A percentile compares a stretch with the other conserved stretches of the same genome.
phyloP scores from a whole-genome alignment of 305 asterid species.

The Coffea humblotiana region DNA sequence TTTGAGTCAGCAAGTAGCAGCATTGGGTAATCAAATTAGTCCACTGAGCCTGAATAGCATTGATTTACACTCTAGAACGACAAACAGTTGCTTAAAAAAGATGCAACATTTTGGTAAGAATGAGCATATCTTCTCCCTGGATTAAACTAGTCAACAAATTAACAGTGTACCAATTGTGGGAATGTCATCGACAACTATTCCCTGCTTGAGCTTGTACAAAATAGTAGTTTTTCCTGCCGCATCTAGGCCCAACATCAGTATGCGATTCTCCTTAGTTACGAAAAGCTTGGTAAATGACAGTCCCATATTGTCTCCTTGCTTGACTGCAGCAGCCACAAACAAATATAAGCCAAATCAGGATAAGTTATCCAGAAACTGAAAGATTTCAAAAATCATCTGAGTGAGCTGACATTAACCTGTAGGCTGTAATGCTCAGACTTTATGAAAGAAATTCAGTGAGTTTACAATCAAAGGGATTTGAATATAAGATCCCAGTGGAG shows the following conservation, averaged over 20 bases:
- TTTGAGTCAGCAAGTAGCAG: background rate
- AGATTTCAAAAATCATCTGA: background rate
- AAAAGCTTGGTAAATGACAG: slow-evolving; percentile 80
- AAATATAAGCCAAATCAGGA: background rate
- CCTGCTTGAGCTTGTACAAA: slow-evolving; percentile 83
- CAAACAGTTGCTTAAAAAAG: background rate
- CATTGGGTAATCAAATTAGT: too few species aligned
- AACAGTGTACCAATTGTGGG: slow-evolving; percentile 62
- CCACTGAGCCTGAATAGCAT: background rate
- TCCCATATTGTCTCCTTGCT: slow-evolving; percentile 51
- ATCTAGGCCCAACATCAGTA: slow-evolving; percentile 91
- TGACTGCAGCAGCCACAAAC: slow-evolving; percentile 21
- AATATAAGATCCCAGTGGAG: background rate
- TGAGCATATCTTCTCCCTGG: background rate
- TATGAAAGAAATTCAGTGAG: too few species aligned
- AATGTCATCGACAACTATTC: slow-evolving; percentile 77
- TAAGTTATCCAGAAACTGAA: background rate
- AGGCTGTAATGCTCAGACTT: background rate
- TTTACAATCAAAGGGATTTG: background rate
- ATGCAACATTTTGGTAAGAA: too few species aligned
- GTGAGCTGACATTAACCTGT: too few species aligned
- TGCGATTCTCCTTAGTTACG: slow-evolving; percentile 82
- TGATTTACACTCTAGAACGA: too few species aligned
- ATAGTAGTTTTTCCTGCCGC: slow-evolving; percentile 94
- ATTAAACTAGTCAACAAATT: background rate